Evolutionary conservation across 495 filamentous ascomycete genomes (phyloP).

Genomic region (Xylaria cubensis): DNA sequence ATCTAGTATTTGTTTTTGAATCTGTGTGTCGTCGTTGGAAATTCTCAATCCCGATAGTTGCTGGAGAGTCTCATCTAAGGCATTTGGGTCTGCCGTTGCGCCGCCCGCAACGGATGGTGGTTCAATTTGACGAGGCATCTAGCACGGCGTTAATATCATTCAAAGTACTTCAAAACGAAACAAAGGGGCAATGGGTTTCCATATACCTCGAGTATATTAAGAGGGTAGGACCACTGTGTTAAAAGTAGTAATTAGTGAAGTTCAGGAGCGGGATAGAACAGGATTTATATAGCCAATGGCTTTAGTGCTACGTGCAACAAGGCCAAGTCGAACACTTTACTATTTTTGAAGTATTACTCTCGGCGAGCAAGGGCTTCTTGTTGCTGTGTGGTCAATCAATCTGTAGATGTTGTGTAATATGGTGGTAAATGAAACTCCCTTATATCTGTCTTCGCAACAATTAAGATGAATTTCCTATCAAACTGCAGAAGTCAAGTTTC

Average conservation of each 20-base stretch:
- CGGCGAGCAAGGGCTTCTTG: not conserved
- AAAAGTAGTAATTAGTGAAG: too few relatives aligned
- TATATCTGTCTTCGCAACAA: not conserved
- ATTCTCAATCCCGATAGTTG: too few relatives aligned
- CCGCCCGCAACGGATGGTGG: too few relatives aligned
- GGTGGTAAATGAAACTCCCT: not conserved
- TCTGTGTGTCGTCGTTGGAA: too few relatives aligned
- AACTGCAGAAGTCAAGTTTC: not conserved
- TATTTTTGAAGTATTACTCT: not conserved
- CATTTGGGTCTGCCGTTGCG: too few relatives aligned
- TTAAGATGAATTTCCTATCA: not conserved
- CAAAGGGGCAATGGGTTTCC: not conserved
- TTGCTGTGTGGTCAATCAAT: not conserved
- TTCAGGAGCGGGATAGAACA: not conserved
- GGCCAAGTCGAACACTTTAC: not conserved
- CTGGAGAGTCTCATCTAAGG: too few relatives aligned
- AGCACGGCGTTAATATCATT: not conserved
- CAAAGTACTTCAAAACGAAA: not conserved
- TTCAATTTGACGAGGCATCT: not conserved
- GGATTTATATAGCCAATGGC: not conserved
- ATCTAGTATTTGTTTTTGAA: too few relatives aligned
- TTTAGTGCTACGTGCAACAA: not conserved
- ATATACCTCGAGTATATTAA: not conserved
- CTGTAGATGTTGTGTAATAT: not conserved
- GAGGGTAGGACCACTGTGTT: not conserved